These are phyloP conservation scores for Penicillium cosmopolitanum DNA, from an alignment of 495 filamentous ascomycete genomes.

Conservation along the genomic window DNA sequence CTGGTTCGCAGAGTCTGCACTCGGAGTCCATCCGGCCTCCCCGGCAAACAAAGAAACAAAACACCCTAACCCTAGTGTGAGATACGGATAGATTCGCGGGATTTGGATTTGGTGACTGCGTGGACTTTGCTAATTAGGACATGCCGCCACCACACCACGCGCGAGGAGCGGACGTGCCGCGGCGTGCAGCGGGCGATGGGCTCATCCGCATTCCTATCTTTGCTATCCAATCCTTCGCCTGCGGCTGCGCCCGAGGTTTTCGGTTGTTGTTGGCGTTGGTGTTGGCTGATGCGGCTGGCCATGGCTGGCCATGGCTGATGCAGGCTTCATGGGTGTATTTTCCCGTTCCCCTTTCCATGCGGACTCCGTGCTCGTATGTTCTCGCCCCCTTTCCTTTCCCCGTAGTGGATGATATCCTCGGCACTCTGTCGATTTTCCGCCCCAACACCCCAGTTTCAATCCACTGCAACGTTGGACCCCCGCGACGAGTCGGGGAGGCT, in stretches of 20 bases:
- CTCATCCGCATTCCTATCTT: not conserved
- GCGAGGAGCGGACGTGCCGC: no score
- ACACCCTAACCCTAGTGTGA: no score
- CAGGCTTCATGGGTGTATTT: not conserved
- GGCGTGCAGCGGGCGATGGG: not conserved
- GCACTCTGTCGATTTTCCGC: not conserved
- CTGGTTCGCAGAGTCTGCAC: constrained; percentile 1
- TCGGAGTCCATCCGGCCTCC: constrained; percentile 1
- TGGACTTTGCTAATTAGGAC: constrained; percentile 2
- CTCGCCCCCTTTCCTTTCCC: no score
- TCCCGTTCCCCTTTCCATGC: not conserved
- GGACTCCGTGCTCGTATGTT: no score
- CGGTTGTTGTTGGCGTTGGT: not conserved
- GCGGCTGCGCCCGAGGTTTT: not conserved
- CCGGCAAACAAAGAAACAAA: not conserved
- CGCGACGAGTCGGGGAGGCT: not conserved
- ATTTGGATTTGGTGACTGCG: not conserved
- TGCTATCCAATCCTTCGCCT: not conserved
- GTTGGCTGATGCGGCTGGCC: not conserved
- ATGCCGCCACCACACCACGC: no score
- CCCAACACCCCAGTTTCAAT: not conserved
- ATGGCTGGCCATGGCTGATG: not conserved
- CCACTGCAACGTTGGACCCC: constrained; percentile 25
- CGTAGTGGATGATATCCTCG: not conserved
- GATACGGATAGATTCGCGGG: not conserved